Evolutionary conservation across 2,329 filamentous ascomycete genomes (phyloP), one percentile per base, ranked within the genome.

Genomic region (Cytospora leucostoma): DNA sequence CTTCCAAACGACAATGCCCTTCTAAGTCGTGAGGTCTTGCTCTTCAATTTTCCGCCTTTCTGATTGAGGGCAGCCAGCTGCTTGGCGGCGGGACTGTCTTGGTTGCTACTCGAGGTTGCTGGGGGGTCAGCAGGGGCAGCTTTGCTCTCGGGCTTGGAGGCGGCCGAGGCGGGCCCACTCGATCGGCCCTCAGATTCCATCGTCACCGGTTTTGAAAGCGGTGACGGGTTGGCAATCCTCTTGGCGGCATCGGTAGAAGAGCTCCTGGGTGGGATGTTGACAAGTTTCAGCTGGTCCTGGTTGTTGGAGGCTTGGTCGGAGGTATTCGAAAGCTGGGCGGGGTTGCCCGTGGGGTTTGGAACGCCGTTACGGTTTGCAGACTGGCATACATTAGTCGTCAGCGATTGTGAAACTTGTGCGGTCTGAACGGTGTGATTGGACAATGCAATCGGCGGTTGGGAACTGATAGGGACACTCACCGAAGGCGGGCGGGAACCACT

Each of bases 1-100:
- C 94, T 98, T 56, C 95, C 93, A 76, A 99, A 99, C 0, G 95
- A 99, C 71, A 99, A 97, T 0, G 95, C 95, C 70, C 95, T 86
- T 61, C 95, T 87, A 65, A 99, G 81, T 68, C 93, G 84, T 19
- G 91, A 93, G 2, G 90, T 91, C 78, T 97, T 97, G 78, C 88
- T 92, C 73, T 92, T 93, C 67, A 88, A 84, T 73, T 86, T 90
- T 34, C 81, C 80, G 60, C 92, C 91, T 73, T 91, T 94, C 68
- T 94, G 90, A 65, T 89, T 94, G 62, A 98, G 82, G n/a, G 93
- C 92, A 53, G 91, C 88, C 47, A 98, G 84, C 63, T 96, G 92
- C 74, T 92, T 89, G 15, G 91, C 89, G 21, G 94, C 94, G 54
- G 91, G 87, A 69, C 91, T 93, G 65, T 80, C 78, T 50, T 75